Base-by-base conservation (phyloP, 768 basidiomycete species). In the Lenzites betulinus region DNA sequence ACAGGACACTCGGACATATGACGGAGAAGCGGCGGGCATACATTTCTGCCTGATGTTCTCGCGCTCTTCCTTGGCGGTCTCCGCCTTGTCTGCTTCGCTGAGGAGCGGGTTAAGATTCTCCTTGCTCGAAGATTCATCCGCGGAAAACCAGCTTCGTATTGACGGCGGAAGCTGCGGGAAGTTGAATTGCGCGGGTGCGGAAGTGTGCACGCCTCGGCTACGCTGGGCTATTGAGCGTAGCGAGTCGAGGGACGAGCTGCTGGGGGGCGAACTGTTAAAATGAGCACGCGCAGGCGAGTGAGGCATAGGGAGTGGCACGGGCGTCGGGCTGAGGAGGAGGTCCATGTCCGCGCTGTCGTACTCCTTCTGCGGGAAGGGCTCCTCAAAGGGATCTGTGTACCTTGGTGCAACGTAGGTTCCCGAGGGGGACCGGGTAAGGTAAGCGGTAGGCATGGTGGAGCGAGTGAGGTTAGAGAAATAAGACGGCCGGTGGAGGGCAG, bases 371-470 rank as follows among this genome's bases (percentile, higher is more conserved):
- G 60, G 54, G 58, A 64, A 67, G 7, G 66, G 67, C 46, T 68
- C 61, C 15, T 62, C 64, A 49, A 69, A 70, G 23, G 66, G 63
- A 53, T 71, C 67, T 7, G 65, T 62, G 58, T 66, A 68, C 11
- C 48, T 26, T 13, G 59, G 54, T 28, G 51, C 26, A 42, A 59
- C 59, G 43, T 54, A 63, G 23, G 63, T 54, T 0, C 51, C 41
- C 49, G 64, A 41, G 18, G 78, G 78, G 46, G 64, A 47, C 13
- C 78, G 79, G 0, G 86, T 83, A 15, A 88, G 73, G 1, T 85
- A 83, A 7, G 85, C 76, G 7, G 83, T 87, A 25, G 89, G 88
- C 25, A 88, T 78, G 0, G 88, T 84, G 1, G 82, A 78, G 47
- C 86, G 82, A 3, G 85, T 80, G 81, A 26, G 71, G 71, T 50